phyloP scores from a whole-genome alignment of 2,329 filamentous ascomycete species.

The Knufia petricola region DNA sequence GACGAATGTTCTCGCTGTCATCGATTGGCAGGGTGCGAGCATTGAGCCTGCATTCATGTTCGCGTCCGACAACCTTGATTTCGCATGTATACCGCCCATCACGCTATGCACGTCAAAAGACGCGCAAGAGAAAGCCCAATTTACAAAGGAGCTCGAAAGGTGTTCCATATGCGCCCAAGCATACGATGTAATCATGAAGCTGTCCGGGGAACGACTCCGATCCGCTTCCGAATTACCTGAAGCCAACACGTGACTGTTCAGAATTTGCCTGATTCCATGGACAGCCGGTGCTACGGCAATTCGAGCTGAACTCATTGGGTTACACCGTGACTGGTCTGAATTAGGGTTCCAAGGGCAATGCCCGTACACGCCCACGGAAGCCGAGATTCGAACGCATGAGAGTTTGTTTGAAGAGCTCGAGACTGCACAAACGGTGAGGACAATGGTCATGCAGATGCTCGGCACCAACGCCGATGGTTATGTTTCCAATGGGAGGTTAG shows the following conservation, averaged over 20 bases:
- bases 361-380: background rate
- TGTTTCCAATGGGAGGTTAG: background rate
- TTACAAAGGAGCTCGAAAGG: background rate
- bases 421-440: background rate
- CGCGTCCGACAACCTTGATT: background rate
- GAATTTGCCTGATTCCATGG: background rate
- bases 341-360: background rate
- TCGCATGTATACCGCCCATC: background rate
- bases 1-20: background rate
- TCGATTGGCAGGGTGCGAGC: slow-evolving; percentile 1
- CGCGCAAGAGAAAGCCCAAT: background rate
- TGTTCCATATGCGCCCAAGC: background rate
- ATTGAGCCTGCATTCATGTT: slow-evolving; percentile 2
- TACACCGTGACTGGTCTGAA: background rate
- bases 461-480: background rate
- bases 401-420: background rate
- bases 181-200: background rate
- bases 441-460: background rate
- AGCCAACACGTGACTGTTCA: background rate
- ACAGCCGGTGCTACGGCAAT: slow-evolving; percentile 3
- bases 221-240: background rate
- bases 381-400: background rate
- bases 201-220: background rate
- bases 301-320: background rate
- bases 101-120: background rate